Base-by-base conservation (phyloP, 495 filamentous ascomycete species). In the Penicillium malachiteum region DNA sequence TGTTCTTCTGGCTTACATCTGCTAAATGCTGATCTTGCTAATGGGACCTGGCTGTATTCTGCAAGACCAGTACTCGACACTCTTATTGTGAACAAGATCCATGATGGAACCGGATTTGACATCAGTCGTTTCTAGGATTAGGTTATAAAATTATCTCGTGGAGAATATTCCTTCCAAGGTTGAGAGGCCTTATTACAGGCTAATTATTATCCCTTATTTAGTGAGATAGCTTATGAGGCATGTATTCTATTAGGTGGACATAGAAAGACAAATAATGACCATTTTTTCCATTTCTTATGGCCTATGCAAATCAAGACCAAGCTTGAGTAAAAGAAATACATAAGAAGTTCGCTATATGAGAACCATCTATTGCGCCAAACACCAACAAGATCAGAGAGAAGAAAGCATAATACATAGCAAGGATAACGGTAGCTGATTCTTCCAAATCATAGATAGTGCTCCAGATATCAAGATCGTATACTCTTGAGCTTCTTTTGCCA, bases 1-100 rank as follows among this genome's bases (percentile, higher is more conserved):
- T 64, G 80, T 78, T 52, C 87, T 98, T 72, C 58, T 97, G 18
- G 92, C 94, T 17, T 87, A 87, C 17, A 55, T 87, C 18, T 77
- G 74, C 60, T 87, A 78, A 58, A 41, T 1, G 45, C n/a, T 26
- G 30, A 16, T 7, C 3, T 18, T 21, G 40, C n/a, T 34, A 6
- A n/a, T 5, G 9, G 7, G 7, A 14, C 21, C 21, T 44, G 6
- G 43, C 3, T 32, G 14, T 11, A 10, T 17, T 11, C 41, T 18
- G 17, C 7, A 26, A 5, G 26, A 46, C 31, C 34, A 37, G 34
- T 37, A 7, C 34, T 37, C 34, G 2, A 37, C 12, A 37, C 9
- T 37, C 34, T 26, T 26, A 26, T 26, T 26, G 21, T 26, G 2
- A 26, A 26, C 21, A 26, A 26, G 21, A 26, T 26, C 4, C 21